Conservation (phyloP, 177 flowering plant genomes). For the Vitis hybrid region DNA sequence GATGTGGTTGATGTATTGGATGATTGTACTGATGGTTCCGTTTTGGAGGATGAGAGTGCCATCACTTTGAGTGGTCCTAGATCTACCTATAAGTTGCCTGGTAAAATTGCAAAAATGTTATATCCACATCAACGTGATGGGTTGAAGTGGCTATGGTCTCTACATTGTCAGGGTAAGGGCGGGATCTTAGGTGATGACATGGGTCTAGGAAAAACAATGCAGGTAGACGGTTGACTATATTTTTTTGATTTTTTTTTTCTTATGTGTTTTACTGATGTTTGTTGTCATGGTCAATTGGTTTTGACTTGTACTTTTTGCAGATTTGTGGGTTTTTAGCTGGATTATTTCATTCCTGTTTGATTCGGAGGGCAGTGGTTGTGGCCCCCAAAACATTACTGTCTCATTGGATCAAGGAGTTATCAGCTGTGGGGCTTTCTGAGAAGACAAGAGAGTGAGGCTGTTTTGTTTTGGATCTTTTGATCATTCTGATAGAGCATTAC, state of each 20-base stretch:
- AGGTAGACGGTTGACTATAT: constrained; percentile 43
- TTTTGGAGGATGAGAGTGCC: constrained; percentile 27
- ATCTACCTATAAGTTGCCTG: constrained; percentile 51
- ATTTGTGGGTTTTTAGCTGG: constrained; percentile 90
- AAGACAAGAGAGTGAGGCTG: constrained; percentile 76
- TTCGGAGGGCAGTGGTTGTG: constrained; percentile 81
- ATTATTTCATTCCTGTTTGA: constrained; percentile 68
- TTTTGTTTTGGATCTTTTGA: constrained; percentile 3
- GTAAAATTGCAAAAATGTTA: constrained; percentile 68
- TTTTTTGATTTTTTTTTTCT: neutral
- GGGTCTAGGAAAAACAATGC: constrained; percentile 99
- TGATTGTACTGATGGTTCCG: constrained; percentile 20
- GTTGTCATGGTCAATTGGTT: neutral
- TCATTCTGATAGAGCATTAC: neutral
- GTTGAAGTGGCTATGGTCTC: constrained; percentile 89
- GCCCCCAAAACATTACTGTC: constrained; percentile 91
- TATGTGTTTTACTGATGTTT: neutral
- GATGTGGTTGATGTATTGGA: constrained; percentile 18
- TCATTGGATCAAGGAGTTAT: constrained; percentile 90
- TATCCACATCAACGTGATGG: constrained; percentile 96
- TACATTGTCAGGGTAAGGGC: constrained; percentile 81
- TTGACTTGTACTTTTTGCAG: constrained; percentile 34
- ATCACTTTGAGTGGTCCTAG: constrained; percentile 42
- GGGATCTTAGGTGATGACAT: constrained; percentile 98
- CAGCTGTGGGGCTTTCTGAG: constrained; percentile 75